Conservation (phyloP, 2,329 filamentous ascomycete species). For the Leptographium wingfieldii region DNA sequence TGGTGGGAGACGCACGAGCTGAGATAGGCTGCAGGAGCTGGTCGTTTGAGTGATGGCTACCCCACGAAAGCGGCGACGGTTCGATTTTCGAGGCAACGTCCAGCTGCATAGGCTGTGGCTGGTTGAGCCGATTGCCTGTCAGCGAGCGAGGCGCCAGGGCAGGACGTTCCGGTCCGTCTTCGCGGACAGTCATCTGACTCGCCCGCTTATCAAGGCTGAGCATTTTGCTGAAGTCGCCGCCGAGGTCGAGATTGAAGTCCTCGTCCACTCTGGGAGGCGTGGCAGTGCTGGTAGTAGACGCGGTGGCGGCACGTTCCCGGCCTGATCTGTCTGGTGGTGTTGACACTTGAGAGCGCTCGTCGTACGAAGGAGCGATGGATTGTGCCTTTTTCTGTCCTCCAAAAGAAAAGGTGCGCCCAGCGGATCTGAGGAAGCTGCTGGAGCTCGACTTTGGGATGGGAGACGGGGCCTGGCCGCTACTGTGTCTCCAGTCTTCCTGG, state of each 20-base stretch:
- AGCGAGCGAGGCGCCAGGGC: constrained; percentile 27
- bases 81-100: constrained; percentile 33
- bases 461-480: constrained; percentile 26
- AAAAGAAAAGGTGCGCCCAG: constrained; percentile 48
- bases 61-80: constrained; percentile 35
- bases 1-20: constrained; percentile 21
- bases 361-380: constrained; percentile 22
- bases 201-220: constrained; percentile 44
- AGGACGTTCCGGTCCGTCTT: constrained; percentile 24
- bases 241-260: constrained; percentile 37
- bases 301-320: constrained; percentile 37
- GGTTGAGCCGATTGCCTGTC: constrained; percentile 31
- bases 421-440: constrained; percentile 40
- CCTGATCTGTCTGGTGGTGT: constrained; percentile 14
- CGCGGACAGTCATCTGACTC: constrained; percentile 34
- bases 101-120: constrained; percentile 35
- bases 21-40: constrained; percentile 29
- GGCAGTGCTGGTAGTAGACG: constrained; percentile 40
- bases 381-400: constrained; percentile 40
- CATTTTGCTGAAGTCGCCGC: constrained; percentile 46
- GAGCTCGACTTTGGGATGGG: constrained; percentile 30
- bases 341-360: constrained; percentile 18
- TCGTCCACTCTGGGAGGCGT: constrained; percentile 36
- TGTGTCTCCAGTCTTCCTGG: constrained; percentile 26
- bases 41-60: constrained; percentile 38